These are phyloP conservation scores for Saccharomycopsis capsularis DNA, from an alignment of 805 yeast species.

Conservation along the genomic window DNA sequence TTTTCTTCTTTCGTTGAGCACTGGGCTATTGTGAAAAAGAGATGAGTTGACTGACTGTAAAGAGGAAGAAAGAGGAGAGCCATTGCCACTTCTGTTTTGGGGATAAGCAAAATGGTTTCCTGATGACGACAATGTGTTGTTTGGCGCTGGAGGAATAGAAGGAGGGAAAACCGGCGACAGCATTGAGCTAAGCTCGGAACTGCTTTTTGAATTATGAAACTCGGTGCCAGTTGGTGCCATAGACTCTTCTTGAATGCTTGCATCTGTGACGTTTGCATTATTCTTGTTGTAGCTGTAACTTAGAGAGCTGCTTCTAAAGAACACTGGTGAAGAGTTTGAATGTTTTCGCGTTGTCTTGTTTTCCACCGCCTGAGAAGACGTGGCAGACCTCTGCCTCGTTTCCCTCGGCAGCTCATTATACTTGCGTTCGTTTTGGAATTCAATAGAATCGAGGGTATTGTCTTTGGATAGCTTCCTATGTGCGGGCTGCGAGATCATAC, in stretches of 20 bases:
- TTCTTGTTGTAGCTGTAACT: neutral
- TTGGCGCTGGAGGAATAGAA: constrained; percentile 20
- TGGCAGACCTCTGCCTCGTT: too few species aligned
- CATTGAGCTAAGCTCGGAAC: constrained; percentile 10
- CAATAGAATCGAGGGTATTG: neutral
- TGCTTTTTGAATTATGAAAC: neutral
- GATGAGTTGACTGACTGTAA: neutral
- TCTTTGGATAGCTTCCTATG: neutral
- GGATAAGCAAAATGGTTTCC: constrained; percentile 3
- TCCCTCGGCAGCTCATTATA: too few species aligned
- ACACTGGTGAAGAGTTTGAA: constrained; percentile 13
- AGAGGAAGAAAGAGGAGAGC: too few species aligned
- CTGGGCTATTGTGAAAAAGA: neutral
- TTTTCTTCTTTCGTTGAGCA: neutral
- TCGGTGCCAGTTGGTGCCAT: constrained; percentile 2
- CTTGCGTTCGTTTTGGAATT: too few species aligned
- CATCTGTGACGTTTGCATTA: neutral
- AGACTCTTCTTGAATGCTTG: constrained; percentile 11
- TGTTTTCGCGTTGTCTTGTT: constrained; percentile 1
- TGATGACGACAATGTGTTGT: constrained; percentile 8
- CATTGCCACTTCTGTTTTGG: too few species aligned
- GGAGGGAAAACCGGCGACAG: constrained; percentile 20
- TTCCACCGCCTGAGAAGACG: too few species aligned
- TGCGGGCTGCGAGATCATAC: neutral
- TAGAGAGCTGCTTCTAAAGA: neutral